Evolutionary conservation across 805 yeast genomes (phyloP), one percentile per base, ranked within the genome.

Genomic region (Schwanniomyces occidentalis): DNA sequence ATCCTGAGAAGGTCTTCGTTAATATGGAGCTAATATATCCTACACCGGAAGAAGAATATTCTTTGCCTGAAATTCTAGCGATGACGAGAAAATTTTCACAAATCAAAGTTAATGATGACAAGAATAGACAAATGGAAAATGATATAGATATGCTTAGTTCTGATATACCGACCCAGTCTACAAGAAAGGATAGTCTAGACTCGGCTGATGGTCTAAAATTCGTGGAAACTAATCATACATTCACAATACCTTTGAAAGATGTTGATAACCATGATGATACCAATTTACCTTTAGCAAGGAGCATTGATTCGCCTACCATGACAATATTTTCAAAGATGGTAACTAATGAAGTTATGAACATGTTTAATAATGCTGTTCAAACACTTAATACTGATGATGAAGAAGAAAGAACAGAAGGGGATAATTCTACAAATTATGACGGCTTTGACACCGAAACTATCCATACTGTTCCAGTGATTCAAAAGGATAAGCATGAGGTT

Each of bases 321-420:
- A 89, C 96, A 0, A 62, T 82, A 51, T 82, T 74, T 52, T 83
- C 95, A 0, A 78, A 79, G 32, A 78, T 80, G 48, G 91, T 95
- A 2, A 74, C 79, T 37, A 75, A 78, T 35, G 96, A 87, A 46
- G 81, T 88, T 0, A 65, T 75, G 42, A 73, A 76, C 10, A 85
- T 88, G 88, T 85, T 87, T 54, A 85, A 82, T 49, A 77, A 73
- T 31, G 76, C 77, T 1, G 58, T 69, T 3, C 44, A 49, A 8
- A 37, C 54, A 17, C 36, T 54, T n/a, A 47, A 48, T 16, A 52
- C 60, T 18, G 65, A 61, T 24, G 61, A 56, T 24, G 67, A 56
- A 25, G 54, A 52, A 5, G 54, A 47, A 9, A 42, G 37, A 29
- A 37, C 49, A 13, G 51, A 44, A 6, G 52, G 48, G 8, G 57